These are phyloP conservation scores for Pichia sporocuriosa DNA, from an alignment of 805 yeast species.

Conservation along the genomic window DNA sequence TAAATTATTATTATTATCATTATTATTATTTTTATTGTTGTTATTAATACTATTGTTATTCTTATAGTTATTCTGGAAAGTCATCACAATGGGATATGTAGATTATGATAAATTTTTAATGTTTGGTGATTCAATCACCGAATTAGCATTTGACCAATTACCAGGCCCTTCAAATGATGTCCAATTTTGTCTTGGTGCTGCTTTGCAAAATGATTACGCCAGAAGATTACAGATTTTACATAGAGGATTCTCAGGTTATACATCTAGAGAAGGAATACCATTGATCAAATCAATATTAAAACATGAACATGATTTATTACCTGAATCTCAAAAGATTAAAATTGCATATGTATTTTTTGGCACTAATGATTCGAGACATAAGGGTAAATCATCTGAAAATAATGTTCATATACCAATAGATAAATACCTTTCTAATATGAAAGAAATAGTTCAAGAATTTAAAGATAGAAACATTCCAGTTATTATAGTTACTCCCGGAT, in stretches of 20 bases:
- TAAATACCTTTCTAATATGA: slow-evolving; percentile 43
- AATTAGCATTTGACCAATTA: slow-evolving; percentile 23
- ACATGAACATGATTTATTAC: slow-evolving; percentile 34
- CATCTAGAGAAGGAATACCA: slow-evolving; percentile 49
- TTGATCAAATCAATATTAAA: slow-evolving; percentile 46
- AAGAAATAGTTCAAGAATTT: slow-evolving; percentile 35
- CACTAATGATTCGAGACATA: slow-evolving; percentile 55
- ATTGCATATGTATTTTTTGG: slow-evolving; percentile 65
- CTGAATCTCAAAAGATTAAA: slow-evolving; percentile 29
- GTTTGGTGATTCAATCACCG: slow-evolving; percentile 35
- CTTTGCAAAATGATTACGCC: slow-evolving; percentile 35
- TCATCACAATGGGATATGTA: slow-evolving; percentile 8
- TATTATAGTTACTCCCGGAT: slow-evolving; percentile 57
- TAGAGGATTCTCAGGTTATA: slow-evolving; percentile 78
- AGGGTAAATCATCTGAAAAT: slow-evolving; percentile 33
- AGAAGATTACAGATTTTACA: slow-evolving; percentile 62
- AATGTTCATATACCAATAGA: slow-evolving; percentile 41
- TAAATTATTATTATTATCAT: too few species aligned
- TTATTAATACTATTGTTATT: too few species aligned
- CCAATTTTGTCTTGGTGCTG: slow-evolving; percentile 29
- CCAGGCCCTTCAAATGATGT: slow-evolving; percentile 9
- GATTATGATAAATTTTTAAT: slow-evolving; percentile 24
- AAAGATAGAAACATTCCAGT: slow-evolving; percentile 39
- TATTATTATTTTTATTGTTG: too few species aligned
- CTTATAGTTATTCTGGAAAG: too few species aligned